Evolutionary conservation across 2,329 filamentous ascomycete species (phyloP).

Genomic region (Aspergillus sp.): DNA sequence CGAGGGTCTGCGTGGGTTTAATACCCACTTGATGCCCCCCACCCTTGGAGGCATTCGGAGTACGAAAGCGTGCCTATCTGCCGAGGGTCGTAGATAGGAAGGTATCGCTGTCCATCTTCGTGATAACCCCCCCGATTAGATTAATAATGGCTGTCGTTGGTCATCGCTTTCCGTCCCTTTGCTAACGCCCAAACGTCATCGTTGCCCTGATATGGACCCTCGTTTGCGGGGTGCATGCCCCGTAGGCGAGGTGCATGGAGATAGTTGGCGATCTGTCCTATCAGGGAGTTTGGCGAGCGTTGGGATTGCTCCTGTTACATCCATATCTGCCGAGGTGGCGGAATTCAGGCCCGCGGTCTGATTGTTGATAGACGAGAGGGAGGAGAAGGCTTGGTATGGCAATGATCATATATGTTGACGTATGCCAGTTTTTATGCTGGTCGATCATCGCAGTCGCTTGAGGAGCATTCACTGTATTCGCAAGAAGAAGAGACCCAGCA

Average conservation of each 20-base stretch:
- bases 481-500: too few relatives aligned
- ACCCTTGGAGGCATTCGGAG: conserved; percentile 1
- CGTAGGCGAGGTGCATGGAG: conserved; percentile 7
- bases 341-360: background rate
- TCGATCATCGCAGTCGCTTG: background rate
- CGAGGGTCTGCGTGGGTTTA: background rate
- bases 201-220: background rate
- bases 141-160: background rate
- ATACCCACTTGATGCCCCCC: conserved; percentile 3
- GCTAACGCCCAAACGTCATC: background rate
- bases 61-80: conserved; percentile 1
- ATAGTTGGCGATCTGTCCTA: conserved; percentile 6
- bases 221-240: conserved; percentile 5
- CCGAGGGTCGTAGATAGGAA: conserved; percentile 1
- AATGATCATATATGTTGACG: conserved; percentile 1
- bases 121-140: background rate
- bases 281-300: too few relatives aligned
- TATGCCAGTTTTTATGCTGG: background rate
- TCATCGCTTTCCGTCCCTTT: background rate
- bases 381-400: background rate
- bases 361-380: background rate
- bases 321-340: too few relatives aligned
- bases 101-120: background rate
- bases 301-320: background rate
- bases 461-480: too few relatives aligned